Evolutionary conservation across 177 flowering plant species (phyloP).

Genomic region (Vitis hybrid): DNA sequence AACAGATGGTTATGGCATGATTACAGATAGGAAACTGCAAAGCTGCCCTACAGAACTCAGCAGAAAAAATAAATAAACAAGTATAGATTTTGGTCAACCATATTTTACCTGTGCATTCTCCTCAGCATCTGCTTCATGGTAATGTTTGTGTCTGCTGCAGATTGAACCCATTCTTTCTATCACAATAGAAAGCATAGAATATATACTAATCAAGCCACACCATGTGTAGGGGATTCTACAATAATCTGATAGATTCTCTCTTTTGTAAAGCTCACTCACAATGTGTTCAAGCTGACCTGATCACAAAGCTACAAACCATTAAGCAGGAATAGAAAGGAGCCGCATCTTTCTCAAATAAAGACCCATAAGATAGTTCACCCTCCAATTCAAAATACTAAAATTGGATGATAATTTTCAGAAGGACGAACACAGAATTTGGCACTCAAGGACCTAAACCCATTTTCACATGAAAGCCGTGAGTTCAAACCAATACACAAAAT

Average conservation of each 20-base stretch:
- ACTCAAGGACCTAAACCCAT: too few species aligned
- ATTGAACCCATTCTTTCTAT: constrained; percentile 75
- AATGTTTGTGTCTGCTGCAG: constrained; percentile 71
- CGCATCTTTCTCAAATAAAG: neutral
- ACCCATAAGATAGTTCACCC: neutral
- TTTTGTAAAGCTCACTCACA: neutral
- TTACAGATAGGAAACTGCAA: too few species aligned
- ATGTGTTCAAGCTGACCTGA: constrained; percentile 2
- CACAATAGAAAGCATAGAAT: constrained; percentile 58
- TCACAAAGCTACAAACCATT: neutral
- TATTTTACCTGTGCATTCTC: constrained; percentile 78
- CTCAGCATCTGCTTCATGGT: constrained; percentile 57
- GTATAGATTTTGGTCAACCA: neutral
- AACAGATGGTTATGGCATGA: neutral
- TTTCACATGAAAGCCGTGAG: too few species aligned
- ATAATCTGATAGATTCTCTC: neutral
- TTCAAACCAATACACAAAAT: too few species aligned
- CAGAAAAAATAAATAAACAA: neutral
- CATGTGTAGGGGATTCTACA: constrained; percentile 2
- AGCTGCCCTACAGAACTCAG: neutral
- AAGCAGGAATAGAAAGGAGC: neutral
- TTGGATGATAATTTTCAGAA: too few species aligned
- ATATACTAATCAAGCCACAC: constrained; percentile 16
- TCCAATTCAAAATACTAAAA: neutral
- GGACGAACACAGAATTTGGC: too few species aligned